phyloP scores from a whole-genome alignment of 176 grass and related monocot species.

The Cymbopogon citratus region DNA sequence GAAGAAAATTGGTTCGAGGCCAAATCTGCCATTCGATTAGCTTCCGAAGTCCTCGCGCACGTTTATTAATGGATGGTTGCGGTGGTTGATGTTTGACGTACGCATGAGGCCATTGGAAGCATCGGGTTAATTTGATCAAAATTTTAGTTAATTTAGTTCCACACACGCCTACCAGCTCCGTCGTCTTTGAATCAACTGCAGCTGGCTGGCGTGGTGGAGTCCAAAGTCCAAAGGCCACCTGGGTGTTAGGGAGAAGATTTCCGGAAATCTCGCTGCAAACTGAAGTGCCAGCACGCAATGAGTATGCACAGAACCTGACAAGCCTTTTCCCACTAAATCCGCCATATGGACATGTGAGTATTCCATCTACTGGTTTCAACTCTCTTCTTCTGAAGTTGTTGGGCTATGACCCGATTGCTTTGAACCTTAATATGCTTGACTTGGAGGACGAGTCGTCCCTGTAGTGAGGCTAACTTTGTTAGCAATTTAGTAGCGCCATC shows the following conservation, averaged over 20 bases:
- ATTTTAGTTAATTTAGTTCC: too few species aligned
- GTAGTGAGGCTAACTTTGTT: too few species aligned
- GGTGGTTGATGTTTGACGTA: constrained; percentile 30
- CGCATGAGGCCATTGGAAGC: not conserved
- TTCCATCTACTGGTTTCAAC: not conserved
- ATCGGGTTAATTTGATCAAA: not conserved
- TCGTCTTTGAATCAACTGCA: not conserved
- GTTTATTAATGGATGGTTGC: not conserved
- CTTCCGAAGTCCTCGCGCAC: too few species aligned
- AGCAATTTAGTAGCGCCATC: too few species aligned
- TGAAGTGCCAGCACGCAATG: not conserved
- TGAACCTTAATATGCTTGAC: too few species aligned
- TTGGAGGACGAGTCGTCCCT: too few species aligned
- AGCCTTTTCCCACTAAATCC: not conserved
- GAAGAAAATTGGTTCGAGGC: too few species aligned
- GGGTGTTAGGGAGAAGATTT: not conserved
- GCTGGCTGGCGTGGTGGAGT: not conserved
- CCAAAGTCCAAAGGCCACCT: constrained; percentile 14
- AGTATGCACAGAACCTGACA: not conserved
- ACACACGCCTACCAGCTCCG: not conserved
- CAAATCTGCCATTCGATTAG: too few species aligned
- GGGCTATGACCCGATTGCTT: too few species aligned
- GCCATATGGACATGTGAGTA: not conserved
- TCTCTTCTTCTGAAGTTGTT: too few species aligned
- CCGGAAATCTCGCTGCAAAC: not conserved